These are phyloP conservation scores for Aspergillus viridinutans DNA, from an alignment of 2,329 filamentous ascomycete genomes.

Conservation along the genomic window DNA sequence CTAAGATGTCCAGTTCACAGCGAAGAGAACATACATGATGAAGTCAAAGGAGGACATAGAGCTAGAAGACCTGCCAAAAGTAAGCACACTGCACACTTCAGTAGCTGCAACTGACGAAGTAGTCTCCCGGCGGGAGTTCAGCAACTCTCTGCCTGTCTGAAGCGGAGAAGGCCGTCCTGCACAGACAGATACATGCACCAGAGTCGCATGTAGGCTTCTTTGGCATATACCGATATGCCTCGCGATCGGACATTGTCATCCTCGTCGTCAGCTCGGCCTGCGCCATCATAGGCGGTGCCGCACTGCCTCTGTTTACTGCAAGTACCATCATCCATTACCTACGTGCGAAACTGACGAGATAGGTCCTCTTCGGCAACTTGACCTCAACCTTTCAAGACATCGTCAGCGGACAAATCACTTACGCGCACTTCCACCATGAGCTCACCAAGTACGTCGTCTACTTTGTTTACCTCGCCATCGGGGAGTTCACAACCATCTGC, in stretches of 20 bases:
- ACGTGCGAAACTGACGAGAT: background rate
- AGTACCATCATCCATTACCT: background rate
- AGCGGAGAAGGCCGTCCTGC: conserved; percentile 59
- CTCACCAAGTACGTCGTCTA: conserved; percentile 66
- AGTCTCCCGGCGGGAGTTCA: conserved; percentile 1
- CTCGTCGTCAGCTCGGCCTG: conserved; percentile 55
- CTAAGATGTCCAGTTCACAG: background rate
- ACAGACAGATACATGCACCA: conserved; percentile 61
- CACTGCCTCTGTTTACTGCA: conserved; percentile 71
- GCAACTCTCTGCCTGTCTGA: conserved; percentile 27
- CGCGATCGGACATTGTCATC: conserved; percentile 58
- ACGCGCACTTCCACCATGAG: conserved; percentile 54
- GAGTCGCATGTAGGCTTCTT: conserved; percentile 57
- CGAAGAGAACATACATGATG: background rate
- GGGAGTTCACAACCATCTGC: conserved; percentile 69
- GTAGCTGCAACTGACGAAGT: conserved; percentile 21
- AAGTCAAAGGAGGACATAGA: conserved; percentile 5
- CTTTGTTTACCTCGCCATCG: conserved; percentile 77
- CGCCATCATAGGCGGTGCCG: conserved; percentile 67
- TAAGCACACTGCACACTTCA: background rate
- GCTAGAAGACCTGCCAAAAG: background rate
- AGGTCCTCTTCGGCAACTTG: conserved; percentile 67
- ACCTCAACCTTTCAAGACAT: conserved; percentile 66
- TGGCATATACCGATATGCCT: conserved; percentile 64
- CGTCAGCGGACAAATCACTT: conserved; percentile 47